Evolutionary conservation across 495 filamentous ascomycete genomes (phyloP), one percentile per base, ranked within the genome.

Genomic region (Ascobolus immersus): DNA sequence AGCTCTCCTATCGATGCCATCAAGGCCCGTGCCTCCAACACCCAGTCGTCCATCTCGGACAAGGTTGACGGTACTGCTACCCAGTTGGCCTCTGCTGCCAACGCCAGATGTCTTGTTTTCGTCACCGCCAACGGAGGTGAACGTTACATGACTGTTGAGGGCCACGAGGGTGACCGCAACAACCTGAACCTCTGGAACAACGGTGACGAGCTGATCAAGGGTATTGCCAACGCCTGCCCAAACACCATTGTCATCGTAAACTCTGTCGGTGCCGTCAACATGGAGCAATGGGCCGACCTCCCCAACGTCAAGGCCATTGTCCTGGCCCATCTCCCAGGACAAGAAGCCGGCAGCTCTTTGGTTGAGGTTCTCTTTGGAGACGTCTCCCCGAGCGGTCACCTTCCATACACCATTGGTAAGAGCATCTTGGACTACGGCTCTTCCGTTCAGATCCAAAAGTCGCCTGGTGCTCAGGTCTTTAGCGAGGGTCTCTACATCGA

Each of bases 321-420:
- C 20, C 63, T 59, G 17, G 67, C 64, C 2, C 64, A 72, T 35
- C 55, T 69, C 2, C 69, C 69, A 0, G 70, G 70, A 2, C 58
- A 74, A 38, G 66, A 69, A 34, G 58, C 56, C 6, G 70, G 71
- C 1, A 55, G 56, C 21, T 58, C 65, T 1, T 45, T 75, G 5
- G 55, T 62, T 0, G 52, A 61, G 5, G 43, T 77, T 1, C 52
- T 77, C 1, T 73, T 70, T 42, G 71, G 71, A 8, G 53, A 61
- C 9, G 49, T 53, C 17, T 65, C 61, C 23, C 65, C 64, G 0
- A 68, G 60, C 0, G 75, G 71, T 19, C 67, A 71, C 28, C 56
- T 80, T 5, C 73, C 75, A 0, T 81, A 77, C 40, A 75, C 67
- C 0, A 64, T 79, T n/a, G 69, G 69, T 4, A 55, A 58, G 17